Base-by-base conservation (phyloP, 148 eudicot genomes). In the Cornus kousa region DNA sequence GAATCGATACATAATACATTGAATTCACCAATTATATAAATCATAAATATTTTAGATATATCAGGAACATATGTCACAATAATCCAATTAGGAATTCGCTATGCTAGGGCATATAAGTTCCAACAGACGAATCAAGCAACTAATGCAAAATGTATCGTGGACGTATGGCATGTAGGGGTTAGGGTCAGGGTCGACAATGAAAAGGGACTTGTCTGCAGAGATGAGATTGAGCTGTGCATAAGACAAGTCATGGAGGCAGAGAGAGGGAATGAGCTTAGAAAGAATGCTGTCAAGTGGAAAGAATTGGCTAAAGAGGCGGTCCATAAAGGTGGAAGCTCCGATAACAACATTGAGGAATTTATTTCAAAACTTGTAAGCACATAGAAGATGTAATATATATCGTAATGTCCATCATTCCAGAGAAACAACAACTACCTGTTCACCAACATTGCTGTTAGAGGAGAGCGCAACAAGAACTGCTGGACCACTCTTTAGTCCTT, bases 401-500 rank as follows among this genome's bases (percentile, higher is more conserved):
- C 48, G 6, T 43, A 6, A 43, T 7, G 10, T n/a, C 43, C 71
- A 4, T 78, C 73, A 84, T 32, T 89, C 89, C 0, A 31, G 77
- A 72, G 89, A 83, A 66, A 89, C 85, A 1, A 65, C 80, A 9
- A 89, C 86, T 4, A 88, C 77, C 39, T 88, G 88, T 74, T 88
- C 86, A 23, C 91, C 89, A 20, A 86, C 80, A 79, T 88, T 88
- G 32, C 83, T 84, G 7, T 89, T 89, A 23, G 78, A 79, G 81
- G 74, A 88, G 20, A 87, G 83, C 17, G 90, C 90, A 40, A 87
- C 40, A 28, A 90, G 80, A 71, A 90, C 93, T 1, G 85, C 62
- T 11, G 93, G 93, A 0, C 77, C 89, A 6, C 39, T 84, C 78
- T 87, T 89, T 0, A 90, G 79, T 53, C 93, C 93, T 66, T 87